Evolutionary conservation across 2,329 filamentous ascomycete genomes (phyloP), one percentile per base, ranked within the genome.

Genomic region (Sordariomycetes sp.): DNA sequence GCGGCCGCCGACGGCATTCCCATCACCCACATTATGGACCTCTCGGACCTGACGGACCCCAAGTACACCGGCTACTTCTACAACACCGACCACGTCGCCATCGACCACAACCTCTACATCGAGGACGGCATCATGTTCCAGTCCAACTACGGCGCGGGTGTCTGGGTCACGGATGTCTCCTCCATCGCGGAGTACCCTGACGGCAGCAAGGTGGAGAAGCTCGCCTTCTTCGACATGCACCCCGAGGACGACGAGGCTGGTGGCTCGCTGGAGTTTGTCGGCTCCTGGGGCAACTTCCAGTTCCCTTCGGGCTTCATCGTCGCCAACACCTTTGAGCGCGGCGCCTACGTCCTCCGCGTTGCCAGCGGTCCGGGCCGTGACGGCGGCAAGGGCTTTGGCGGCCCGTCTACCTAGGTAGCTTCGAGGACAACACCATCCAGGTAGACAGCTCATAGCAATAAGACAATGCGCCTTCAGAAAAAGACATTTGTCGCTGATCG

Each of bases 1-100:
- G 43, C 46, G 3, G 58, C 50, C 5, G 50, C 48, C 5, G 50
- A 60, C 36, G 51, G 54, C n/a, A 55, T 48, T 38, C 55, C 59
- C 10, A 59, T 56, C 21, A 61, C 58, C 2, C 61, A 59, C 43
- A 59, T 63, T 42, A 59, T 55, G 43, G 56, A 60, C 45, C 56
- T 61, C 41, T 42, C 43, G 29, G 38, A 41, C 30, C 48, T 61
- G 28, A 48, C 49, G 19, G 42, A 42, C 3, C 58, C 58, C 11
- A 47, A 43, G 32, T 42, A 52, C 33, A 56, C 51, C 26, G 34
- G 34, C 16, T 36, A 15, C 34, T 36, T 36, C 27, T n/a, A 31
- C 16, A 36, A 36, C 34, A 36, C 34, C n/a, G 34, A 36, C 34
- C 34, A 36, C 34, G 20, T 23, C 7, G 34, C 34, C 19, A 31